phyloP scores from a whole-genome alignment of 2,329 filamentous ascomycete genomes.

The Cucurbitaria berberidis region DNA sequence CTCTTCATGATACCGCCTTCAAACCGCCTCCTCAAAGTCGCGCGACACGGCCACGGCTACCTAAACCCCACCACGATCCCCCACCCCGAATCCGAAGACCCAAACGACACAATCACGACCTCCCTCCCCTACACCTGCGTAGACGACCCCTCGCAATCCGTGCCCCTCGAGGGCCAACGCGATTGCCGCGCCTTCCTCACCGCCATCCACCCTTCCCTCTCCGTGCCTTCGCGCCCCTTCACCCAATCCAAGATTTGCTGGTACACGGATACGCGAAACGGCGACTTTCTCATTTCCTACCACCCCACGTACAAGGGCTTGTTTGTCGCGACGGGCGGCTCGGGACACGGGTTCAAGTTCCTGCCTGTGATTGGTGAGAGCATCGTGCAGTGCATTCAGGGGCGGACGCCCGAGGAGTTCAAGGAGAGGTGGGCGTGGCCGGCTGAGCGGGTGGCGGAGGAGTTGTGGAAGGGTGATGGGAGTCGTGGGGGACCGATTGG shows the following conservation, averaged over 20 bases:
- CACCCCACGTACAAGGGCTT: slow-evolving; percentile 59
- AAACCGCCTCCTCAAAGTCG: slow-evolving; percentile 54
- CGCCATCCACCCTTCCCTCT: slow-evolving; percentile 36
- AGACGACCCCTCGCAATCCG: slow-evolving; percentile 52
- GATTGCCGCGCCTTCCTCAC: slow-evolving; percentile 42
- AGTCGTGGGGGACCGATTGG: slow-evolving; percentile 47
- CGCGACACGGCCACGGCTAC: slow-evolving; percentile 59
- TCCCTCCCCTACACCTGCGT: slow-evolving; percentile 60
- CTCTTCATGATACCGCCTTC: slow-evolving; percentile 76
- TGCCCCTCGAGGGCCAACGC: slow-evolving; percentile 42
- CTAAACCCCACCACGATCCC: slow-evolving; percentile 55
- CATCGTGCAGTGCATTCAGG: slow-evolving; percentile 59
- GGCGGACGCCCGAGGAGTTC: slow-evolving; percentile 56
- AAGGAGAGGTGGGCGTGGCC: slow-evolving; percentile 67
- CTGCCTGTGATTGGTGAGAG: slow-evolving; percentile 63
- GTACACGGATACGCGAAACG: slow-evolving; percentile 64
- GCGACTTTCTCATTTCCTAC: slow-evolving; percentile 62
- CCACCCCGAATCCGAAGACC: slow-evolving; percentile 52
- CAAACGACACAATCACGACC: slow-evolving; percentile 48
- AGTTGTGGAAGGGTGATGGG: slow-evolving; percentile 47
- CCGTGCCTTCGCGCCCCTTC: slow-evolving; percentile 50
- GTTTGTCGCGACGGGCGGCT: slow-evolving; percentile 66
- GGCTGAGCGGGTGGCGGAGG: slow-evolving; percentile 47
- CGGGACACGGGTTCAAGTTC: slow-evolving; percentile 69
- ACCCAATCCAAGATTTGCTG: slow-evolving; percentile 59